Evolutionary conservation across 2,329 filamentous ascomycete genomes (phyloP), one percentile per base, ranked within the genome.

Genomic region (Bisporella sp.): DNA sequence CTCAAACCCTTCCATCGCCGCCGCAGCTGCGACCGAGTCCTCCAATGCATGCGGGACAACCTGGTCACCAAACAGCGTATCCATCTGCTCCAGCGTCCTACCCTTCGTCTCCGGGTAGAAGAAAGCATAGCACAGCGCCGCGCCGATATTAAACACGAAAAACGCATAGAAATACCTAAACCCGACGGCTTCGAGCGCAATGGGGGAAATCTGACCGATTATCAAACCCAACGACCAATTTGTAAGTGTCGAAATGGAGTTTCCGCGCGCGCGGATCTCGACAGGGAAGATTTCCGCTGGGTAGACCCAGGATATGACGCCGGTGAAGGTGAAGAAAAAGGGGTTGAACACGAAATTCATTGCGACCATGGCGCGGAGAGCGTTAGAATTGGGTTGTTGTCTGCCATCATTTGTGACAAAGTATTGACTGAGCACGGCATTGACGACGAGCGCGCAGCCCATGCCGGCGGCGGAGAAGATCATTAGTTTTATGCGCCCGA

Each of bases 361-460:
- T 29, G 45, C 44, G 47, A 49, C 41, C 29, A 51, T 50, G 29
- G 35, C 49, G 47, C 50, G 31, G 9, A 13, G 9, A 39, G 9
- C 13, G 9, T 9, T 13, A 39, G 35, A 11, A 11, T 39, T 39
- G 35, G 9, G 73, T 0, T 81, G 79, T 5, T 80, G 54, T 6
- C 7, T 13, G 35, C 35, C 35, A 39, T 39, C 9, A 39, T 11
- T 13, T 9, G 35, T 13, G 35, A 39, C 35, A 39, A 2, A 39
- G 35, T 11, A 9, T 13, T 11, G 9, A 9, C 9, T 13, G 35
- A 39, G 35, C 35, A 13, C 35, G 13, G 13, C 13, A 3, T 39
- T 13, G 13, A 39, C 13, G 35, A 13, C 35, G 9, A 11, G 35
- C 21, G 21, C 21, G 21, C 21, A 21, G 21, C 21, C 21, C 21